These are phyloP conservation scores for Tubosaeta sp. DNA, from an alignment of 768 basidiomycete species.

Conservation along the genomic window DNA sequence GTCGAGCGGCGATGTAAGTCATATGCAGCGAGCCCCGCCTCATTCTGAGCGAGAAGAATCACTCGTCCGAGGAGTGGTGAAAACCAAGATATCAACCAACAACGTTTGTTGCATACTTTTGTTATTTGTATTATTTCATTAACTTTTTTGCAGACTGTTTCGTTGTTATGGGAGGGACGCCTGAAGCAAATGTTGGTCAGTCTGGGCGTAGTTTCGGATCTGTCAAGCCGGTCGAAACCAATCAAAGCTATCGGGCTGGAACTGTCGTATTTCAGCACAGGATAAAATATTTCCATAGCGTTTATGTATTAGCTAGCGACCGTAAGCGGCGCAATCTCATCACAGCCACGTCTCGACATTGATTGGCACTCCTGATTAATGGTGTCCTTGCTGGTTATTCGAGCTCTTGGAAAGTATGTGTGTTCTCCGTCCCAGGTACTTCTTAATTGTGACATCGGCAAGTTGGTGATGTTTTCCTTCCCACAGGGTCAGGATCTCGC, in stretches of 20 bases:
- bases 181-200: conserved; percentile 86
- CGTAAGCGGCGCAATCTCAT: neutral
- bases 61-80: conserved; percentile 76
- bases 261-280: conserved; percentile 85
- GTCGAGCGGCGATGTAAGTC: conserved; percentile 11
- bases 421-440: too few relatives aligned
- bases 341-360: neutral
- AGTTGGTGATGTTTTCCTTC: too few relatives aligned
- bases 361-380: too few relatives aligned
- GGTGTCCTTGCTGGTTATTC: too few relatives aligned
- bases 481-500: too few relatives aligned
- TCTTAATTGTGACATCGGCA: too few relatives aligned
- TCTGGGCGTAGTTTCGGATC: conserved; percentile 86
- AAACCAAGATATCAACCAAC: conserved; percentile 85
- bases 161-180: conserved; percentile 92
- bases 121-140: neutral
- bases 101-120: conserved; percentile 50
- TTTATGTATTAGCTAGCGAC: conserved; percentile 1
- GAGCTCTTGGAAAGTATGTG: too few relatives aligned
- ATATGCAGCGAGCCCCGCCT: conserved; percentile 6
- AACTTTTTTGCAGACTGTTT: conserved; percentile 58
- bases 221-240: conserved; percentile 79
- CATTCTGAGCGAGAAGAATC: conserved; percentile 5
- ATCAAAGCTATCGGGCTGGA: conserved; percentile 91
- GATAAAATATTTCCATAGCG: conserved; percentile 14